phyloP scores from a whole-genome alignment of 345 rosid genomes.

The Fremontodendron californicum region DNA sequence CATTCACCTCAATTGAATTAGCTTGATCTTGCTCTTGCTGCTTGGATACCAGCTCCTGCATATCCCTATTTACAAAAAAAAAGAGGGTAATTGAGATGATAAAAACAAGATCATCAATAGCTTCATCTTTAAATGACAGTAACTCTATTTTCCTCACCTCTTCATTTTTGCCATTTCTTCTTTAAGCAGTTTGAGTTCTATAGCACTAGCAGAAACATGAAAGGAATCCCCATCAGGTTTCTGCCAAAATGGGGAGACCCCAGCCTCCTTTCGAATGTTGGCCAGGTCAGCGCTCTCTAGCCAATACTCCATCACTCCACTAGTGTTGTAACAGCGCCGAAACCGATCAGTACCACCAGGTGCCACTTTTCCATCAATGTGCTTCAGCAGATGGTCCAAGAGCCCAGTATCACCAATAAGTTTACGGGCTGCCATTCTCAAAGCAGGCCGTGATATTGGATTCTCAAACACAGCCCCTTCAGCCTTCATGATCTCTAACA shows the following conservation, averaged over 20 bases:
- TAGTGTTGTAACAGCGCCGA: slow-evolving; percentile 77
- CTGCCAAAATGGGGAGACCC: slow-evolving; percentile 59
- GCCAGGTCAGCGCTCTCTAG: slow-evolving; percentile 76
- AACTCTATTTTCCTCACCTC: slow-evolving; percentile 29
- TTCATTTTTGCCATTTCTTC: slow-evolving; percentile 59
- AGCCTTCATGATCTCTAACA: slow-evolving; percentile 67
- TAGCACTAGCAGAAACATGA: slow-evolving; percentile 39
- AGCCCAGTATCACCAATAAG: slow-evolving; percentile 89
- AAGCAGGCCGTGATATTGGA: slow-evolving; percentile 53
- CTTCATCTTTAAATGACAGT: neutral
- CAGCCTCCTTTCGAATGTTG: slow-evolving; percentile 57
- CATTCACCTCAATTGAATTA: slow-evolving; percentile 22
- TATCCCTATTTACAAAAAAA: slow-evolving; percentile 42
- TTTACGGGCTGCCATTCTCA: slow-evolving; percentile 64
- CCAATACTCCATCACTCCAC: slow-evolving; percentile 88
- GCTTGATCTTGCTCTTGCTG: slow-evolving; percentile 46
- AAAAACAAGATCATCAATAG: neutral
- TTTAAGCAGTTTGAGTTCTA: slow-evolving; percentile 43
- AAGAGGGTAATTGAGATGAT: neutral
- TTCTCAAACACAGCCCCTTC: slow-evolving; percentile 67
- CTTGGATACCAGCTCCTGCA: slow-evolving; percentile 46
- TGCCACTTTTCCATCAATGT: slow-evolving; percentile 81
- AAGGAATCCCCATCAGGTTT: slow-evolving; percentile 33
- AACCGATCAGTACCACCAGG: slow-evolving; percentile 79
- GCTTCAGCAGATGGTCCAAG: slow-evolving; percentile 89